phyloP scores from a whole-genome alignment of 1,284 basidiomycete genomes.

The Irpex sp. region DNA sequence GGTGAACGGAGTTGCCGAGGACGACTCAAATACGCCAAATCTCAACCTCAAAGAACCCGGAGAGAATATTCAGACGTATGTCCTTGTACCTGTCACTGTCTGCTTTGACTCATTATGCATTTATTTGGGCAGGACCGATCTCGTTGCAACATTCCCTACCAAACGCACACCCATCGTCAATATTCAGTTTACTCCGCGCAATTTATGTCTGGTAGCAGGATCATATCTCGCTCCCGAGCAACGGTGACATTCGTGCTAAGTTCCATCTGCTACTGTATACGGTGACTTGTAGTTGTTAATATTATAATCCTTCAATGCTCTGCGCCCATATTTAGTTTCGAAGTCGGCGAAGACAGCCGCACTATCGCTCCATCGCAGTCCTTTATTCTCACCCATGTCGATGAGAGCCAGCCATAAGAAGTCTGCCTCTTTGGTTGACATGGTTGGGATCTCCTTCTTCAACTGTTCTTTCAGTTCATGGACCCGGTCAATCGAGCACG shows the following conservation, averaged over 20 bases:
- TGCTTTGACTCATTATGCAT: slow-evolving; percentile 2
- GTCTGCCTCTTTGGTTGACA: neutral
- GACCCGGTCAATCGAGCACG: neutral
- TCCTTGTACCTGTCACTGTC: slow-evolving; percentile 12
- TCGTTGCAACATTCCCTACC: slow-evolving; percentile 89
- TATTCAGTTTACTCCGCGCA: slow-evolving; percentile 92
- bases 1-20: slow-evolving; percentile 20
- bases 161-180: slow-evolving; percentile 93
- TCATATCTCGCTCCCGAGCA: slow-evolving; percentile 54
- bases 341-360: neutral
- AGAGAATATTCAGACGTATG: slow-evolving; percentile 62
- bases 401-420: neutral
- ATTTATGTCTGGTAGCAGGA: slow-evolving; percentile 90
- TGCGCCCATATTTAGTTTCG: neutral
- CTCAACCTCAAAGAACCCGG: slow-evolving; percentile 31
- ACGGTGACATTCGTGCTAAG: slow-evolving; percentile 34
- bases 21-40: slow-evolving; percentile 25
- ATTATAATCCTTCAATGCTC: too few relatives aligned
- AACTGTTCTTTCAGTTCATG: neutral
- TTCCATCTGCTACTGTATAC: neutral
- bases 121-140: slow-evolving; percentile 60
- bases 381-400: too few relatives aligned
- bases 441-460: neutral
- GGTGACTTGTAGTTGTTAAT: too few relatives aligned
- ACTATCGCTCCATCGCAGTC: neutral